phyloP scores from a whole-genome alignment of 257 asterid genomes.

The Schizonepeta tenuifolia region DNA sequence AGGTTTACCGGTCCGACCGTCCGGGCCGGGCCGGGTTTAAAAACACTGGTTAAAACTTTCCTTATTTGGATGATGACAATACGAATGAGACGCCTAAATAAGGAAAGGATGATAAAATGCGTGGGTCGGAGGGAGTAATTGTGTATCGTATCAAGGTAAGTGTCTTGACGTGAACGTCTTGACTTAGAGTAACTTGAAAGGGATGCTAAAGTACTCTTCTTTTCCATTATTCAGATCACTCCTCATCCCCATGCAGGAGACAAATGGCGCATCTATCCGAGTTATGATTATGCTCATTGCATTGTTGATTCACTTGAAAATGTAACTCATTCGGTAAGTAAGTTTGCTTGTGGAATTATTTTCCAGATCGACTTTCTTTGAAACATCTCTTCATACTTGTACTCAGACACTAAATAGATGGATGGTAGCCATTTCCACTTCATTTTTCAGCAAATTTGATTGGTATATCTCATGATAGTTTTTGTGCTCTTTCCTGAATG shows the following conservation, averaged over 20 bases:
- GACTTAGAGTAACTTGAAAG: constrained; percentile 17
- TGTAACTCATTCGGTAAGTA: constrained; percentile 88
- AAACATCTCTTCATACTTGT: background rate
- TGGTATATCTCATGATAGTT: background rate
- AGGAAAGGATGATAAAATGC: too few species aligned
- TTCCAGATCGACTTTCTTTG: background rate
- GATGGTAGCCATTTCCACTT: background rate
- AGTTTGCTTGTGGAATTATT: constrained; percentile 16
- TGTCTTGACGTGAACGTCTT: constrained; percentile 8
- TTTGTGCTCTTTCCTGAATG: background rate
- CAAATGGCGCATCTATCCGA: constrained; percentile 98
- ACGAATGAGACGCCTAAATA: too few species aligned
- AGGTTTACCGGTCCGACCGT: too few species aligned
- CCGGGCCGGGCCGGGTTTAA: too few species aligned
- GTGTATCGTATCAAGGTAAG: constrained; percentile 95
- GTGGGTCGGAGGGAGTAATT: too few species aligned
- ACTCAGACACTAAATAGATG: background rate
- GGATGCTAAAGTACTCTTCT: constrained; percentile 33
- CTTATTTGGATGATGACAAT: too few species aligned
- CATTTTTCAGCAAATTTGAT: background rate
- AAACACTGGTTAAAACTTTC: too few species aligned
- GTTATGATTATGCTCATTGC: constrained; percentile 96
- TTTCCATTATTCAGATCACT: constrained; percentile 64
- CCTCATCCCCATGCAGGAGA: constrained; percentile 99
- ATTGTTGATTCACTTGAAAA: constrained; percentile 95